A percentile compares a stretch with the other conserved stretches of the same genome.
phyloP scores from a whole-genome alignment of 495 filamentous ascomycete genomes.

The Penicillium taxi region DNA sequence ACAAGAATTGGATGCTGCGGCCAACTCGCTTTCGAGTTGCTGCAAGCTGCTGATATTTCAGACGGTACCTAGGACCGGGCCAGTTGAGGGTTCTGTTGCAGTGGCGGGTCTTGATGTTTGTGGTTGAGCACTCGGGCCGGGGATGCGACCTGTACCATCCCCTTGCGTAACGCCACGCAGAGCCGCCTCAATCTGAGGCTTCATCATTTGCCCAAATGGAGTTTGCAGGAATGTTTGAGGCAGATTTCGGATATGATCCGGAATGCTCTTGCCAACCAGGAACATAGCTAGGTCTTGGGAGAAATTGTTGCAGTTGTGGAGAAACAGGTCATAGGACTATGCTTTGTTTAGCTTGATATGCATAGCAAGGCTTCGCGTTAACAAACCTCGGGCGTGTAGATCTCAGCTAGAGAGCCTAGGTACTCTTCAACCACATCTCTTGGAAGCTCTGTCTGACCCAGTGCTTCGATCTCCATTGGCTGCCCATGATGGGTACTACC shows the following conservation, averaged over 20 bases:
- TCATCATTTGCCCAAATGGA: constrained; percentile 84
- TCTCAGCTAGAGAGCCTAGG: constrained; percentile 67
- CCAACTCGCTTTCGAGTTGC: constrained; percentile 54
- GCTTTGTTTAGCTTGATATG: background rate
- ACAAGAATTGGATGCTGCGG: constrained; percentile 52
- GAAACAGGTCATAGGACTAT: constrained; percentile 78
- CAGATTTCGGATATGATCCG: constrained; percentile 78
- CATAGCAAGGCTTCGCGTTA: background rate
- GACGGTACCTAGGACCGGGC: constrained; percentile 29
- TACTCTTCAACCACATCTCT: constrained; percentile 84
- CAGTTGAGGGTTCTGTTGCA: constrained; percentile 10
- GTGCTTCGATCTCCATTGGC: constrained; percentile 65
- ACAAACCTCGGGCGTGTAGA: constrained; percentile 73
- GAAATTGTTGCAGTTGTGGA: constrained; percentile 98
- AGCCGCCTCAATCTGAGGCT: constrained; percentile 68
- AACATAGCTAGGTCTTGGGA: constrained; percentile 90
- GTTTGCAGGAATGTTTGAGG: constrained; percentile 82
- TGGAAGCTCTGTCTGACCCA: constrained; percentile 73
- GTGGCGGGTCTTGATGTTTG: constrained; percentile 14
- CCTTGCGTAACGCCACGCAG: constrained; percentile 60
- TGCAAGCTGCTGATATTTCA: constrained; percentile 44
- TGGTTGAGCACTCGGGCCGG: constrained; percentile 17
- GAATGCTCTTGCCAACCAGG: constrained; percentile 81
- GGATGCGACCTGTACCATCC: constrained; percentile 25
- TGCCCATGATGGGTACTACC: constrained; percentile 78